phyloP scores from a whole-genome alignment of 345 rosid genomes.

The Salix viminalis region DNA sequence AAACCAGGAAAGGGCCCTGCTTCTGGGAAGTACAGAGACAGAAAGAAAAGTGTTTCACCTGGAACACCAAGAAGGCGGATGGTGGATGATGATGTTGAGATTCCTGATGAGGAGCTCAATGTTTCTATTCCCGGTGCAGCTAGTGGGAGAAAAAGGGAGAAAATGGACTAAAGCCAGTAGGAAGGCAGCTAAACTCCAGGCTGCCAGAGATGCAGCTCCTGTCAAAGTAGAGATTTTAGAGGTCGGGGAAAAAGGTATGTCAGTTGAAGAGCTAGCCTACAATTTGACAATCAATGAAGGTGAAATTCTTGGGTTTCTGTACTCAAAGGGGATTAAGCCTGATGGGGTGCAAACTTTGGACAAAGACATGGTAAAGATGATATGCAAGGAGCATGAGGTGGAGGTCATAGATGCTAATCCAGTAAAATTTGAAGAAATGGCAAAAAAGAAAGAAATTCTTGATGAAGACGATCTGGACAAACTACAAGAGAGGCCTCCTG shows the following conservation, averaged over 20 bases:
- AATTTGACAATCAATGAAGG: conserved; percentile 78
- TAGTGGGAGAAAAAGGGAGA: conserved; percentile 70
- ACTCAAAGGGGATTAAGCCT: conserved; percentile 87
- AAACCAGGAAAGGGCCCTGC: conserved; percentile 74
- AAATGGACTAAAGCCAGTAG: conserved; percentile 97
- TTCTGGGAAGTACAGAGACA: conserved; percentile 63
- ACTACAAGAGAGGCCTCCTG: conserved; percentile 90
- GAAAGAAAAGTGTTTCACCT: conserved; percentile 52
- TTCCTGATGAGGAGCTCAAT: conserved; percentile 69
- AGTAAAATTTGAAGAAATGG: conserved; percentile 79
- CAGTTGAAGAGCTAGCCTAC: conserved; percentile 81
- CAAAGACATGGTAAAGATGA: conserved; percentile 92
- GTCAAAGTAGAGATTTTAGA: conserved; percentile 92
- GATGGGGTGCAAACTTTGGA: conserved; percentile 95
- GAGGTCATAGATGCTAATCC: conserved; percentile 82
- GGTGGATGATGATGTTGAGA: conserved; percentile 39
- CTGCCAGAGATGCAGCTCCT: conserved; percentile 94
- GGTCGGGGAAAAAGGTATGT: conserved; percentile 87
- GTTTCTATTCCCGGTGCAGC: conserved; percentile 57
- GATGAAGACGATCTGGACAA: conserved; percentile 91
- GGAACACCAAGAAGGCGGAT: conserved; percentile 60
- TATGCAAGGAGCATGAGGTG: conserved; percentile 78
- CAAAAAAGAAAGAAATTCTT: conserved; percentile 69
- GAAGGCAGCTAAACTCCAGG: conserved; percentile 86
- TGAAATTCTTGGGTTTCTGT: conserved; percentile 78